These are phyloP conservation scores for Marvania coccoides DNA, from an alignment of 139 green algal species.

Conservation along the genomic window DNA sequence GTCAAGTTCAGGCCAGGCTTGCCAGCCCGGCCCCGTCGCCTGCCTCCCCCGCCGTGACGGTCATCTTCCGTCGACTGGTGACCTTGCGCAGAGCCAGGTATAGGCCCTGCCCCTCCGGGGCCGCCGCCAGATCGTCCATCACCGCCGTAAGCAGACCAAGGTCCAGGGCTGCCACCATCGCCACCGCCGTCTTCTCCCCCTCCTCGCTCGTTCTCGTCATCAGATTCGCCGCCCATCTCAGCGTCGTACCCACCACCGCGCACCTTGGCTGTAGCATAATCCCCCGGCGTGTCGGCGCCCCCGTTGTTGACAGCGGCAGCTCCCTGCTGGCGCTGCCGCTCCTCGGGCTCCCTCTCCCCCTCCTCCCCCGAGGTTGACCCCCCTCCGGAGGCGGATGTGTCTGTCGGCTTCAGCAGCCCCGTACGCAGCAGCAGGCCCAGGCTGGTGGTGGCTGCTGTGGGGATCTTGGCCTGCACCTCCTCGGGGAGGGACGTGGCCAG, in stretches of 20 bases:
- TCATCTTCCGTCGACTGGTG: background rate
- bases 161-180: background rate
- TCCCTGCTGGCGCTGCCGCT: background rate
- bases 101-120: too few relatives aligned
- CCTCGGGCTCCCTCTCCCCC: background rate
- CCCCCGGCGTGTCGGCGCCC: too few relatives aligned
- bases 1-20: slow-evolving; percentile 41
- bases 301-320: too few relatives aligned
- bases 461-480: background rate
- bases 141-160: background rate
- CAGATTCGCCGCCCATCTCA: background rate
- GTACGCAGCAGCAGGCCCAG: background rate
- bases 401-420: background rate
- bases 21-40: slow-evolving; percentile 30
- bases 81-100: background rate
- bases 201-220: background rate
- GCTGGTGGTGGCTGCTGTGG: background rate
- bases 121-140: too few relatives aligned
- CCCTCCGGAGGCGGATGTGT: background rate
- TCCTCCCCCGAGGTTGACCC: background rate
- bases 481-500: slow-evolving; percentile 17
- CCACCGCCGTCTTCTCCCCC: background rate
- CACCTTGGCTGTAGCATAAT: background rate
- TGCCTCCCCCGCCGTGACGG: background rate
- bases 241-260: background rate